Base-by-base conservation (phyloP, 2,329 filamentous ascomycete species). In the Paecilomyces variotii region DNA sequence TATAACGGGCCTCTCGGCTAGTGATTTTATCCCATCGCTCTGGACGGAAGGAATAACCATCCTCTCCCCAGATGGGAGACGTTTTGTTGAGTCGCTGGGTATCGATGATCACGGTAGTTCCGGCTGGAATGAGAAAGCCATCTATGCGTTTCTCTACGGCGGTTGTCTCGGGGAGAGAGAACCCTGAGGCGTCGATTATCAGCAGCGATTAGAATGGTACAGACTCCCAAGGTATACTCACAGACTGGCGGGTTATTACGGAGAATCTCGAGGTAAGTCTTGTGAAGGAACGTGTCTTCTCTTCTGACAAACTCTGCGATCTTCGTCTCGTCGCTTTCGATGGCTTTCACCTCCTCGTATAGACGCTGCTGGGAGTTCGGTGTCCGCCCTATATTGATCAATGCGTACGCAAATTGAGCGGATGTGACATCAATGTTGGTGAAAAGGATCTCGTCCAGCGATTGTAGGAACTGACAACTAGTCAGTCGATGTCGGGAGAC, bases 381-480 rank as follows among this genome's bases (percentile, higher is more conserved):
- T 0, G 78, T 39, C 0, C 63, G 75, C 1, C 72, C 71, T 2
- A 70, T 70, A 0, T 52, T 52, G 50, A 52, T 52, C 50, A 52
- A 27, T 1, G 50, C 24, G 2, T 52, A 53, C 9, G 39, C 45
- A 19, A 53, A 27, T 11, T 50, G 50, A 7, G 34, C 35, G 5
- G 52, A 52, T 7, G 75, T 77, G 9, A 79, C 75, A 58, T 79
- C 77, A 1, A 79, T 65, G 59, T 79, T 79, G 1, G 75, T 76
- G 58, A 73, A 79, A 0, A 79, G 69, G 54, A 72, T 70, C 63
- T 79, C 77, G 59, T 79, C 76, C 7, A 79, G 60, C 0, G 77
- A 52, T 28, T 52, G 50, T 4, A 52, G 24, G 50, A 52, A 52
- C 50, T 52, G 24, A n/a, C 7, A 2, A 52, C 1, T 14, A 45